Evolutionary conservation across 495 filamentous ascomycete species (phyloP), one percentile per base, ranked within the genome.

Genomic region (Lichina pygmaea): DNA sequence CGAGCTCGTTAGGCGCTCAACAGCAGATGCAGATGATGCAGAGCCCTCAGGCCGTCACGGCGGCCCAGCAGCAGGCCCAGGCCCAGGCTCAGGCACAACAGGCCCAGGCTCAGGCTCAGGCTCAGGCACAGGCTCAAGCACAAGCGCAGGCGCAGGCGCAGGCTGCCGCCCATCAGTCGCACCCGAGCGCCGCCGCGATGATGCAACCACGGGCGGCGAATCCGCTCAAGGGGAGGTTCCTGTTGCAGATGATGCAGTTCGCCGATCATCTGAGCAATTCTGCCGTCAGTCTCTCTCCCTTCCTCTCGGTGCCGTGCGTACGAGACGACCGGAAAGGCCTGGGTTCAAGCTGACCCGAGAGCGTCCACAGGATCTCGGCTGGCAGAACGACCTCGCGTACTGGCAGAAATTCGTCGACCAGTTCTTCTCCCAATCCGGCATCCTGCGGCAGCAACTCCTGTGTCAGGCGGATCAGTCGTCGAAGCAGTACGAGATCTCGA

Each of bases 401-500:
- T 93, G 85, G 84, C 65, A 77, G 46, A 48, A 51, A 9, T 85
- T 91, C 51, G 80, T 86, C 11, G 70, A 74, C 24, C 66, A 61
- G 37, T 86, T 81, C 61, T 92, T 86, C 59, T 73, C 81, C 0
- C 66, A 66, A 0, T 67, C 66, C 7, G 80, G 80, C 33, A 70
- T 76, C 16, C 71, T 83, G 51, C 73, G 75, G 45, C 68, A 79
- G 48, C 65, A 69, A 15, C 62, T 81, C n/a, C 67, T 56, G 50
- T 59, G 65, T 38, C 53, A 57, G 11, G 63, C 68, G 31, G 59
- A 65, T 13, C 60, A 62, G 16, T 54, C 58, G 10, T 61, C 60
- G 33, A 92, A 89, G 57, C 71, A 77, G 44, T 89, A 78, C 47
- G 82, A 86, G 51, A 79, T 93, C 40, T 66, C 73, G 3, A 76